Base-by-base conservation (phyloP, 345 rosid species). In the Eucalyptus cloeziana region DNA sequence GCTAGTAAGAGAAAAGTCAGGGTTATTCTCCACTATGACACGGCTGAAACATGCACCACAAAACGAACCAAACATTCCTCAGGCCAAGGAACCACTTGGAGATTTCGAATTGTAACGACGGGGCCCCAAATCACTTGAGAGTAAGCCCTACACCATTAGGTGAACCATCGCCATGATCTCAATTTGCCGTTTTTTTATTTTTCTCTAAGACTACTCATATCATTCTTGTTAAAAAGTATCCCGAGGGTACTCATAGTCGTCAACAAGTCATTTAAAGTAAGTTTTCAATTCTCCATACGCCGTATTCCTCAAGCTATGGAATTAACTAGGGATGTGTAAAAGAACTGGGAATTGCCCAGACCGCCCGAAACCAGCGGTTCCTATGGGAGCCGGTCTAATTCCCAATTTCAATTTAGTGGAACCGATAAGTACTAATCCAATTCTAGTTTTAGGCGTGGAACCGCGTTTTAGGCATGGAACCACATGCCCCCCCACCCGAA, bases 401-500 rank as follows among this genome's bases (percentile, higher is more conserved):
- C 58, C 25, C 25, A 52, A 52, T 52, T 52, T 52, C 10, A 52
- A 8, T 52, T 52, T 9, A 52, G 25, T 21, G 2, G 25, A 52
- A 52, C 4, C 0, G 10, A 52, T 52, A 21, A 52, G 2, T 52
- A 21, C 5, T 52, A 4, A 5, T 52, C 10, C 25, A 0, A 52
- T 52, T 52, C 58, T 21, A 52, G 10, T 52, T 52, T 52, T 7
- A 19, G 24, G 10, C 4, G 24, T 19, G 24, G 10, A 19, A 52
- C n/a, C n/a, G n/a, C n/a, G 10, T 52, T 52, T 52, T 7, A 19
- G 24, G 10, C 4, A 10, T 19, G 24, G 10, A 19, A 52, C 0
- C 0, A 0, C 56, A 52, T 52, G 4, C 56, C 7, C 10, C 2
- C 24, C 8, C 24, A 52, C 10, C 0, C 1, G 24, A 19, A 19